Evolutionary conservation across 2,329 filamentous ascomycete genomes (phyloP), one percentile per base, ranked within the genome.

Genomic region (Neopestalotiopsis clavispora): DNA sequence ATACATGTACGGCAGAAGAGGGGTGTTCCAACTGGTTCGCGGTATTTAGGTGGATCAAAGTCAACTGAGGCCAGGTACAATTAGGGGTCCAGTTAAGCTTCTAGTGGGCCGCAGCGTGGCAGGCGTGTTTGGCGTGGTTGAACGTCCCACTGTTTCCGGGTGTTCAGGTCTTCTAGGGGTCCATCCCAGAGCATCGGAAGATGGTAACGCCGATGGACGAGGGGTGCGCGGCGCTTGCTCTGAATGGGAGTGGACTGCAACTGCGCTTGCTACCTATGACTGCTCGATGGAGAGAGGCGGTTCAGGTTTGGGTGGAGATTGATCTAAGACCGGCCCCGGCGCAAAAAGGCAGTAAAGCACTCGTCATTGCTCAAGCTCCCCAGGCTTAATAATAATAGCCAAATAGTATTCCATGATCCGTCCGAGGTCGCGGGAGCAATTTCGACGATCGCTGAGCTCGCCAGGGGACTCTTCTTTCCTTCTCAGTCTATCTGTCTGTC

Each of bases 311-410:
- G 45, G 45, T 52, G 45, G 45, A 52, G 32, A 34, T 63, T 34
- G 23, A 28, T 40, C 23, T 65, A 17, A 20, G 14, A 30, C 23
- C 52, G 20, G 49, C 34, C 20, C 64, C 64, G 64, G 64, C 64
- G 64, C 64, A 57, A 58, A 58, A 66, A 61, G 40, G 58, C 56
- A 60, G 59, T 52, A 52, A 52, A 52, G 45, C 45, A 52, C 45
- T 52, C 59, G 59, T 62, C 59, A 62, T 62, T 58, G 68, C 67
- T 66, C 68, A 61, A 68, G 68, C 68, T 69, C 57, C 40, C 34
- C 17, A 40, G 23, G 45, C 56, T 58, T 69, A 56, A 45, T 62
- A 62, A 62, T 62, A 62, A 62, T 34, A 40, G 14, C 40, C 28
- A 34, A 42, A 62, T 62, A 62, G 34, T 59, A 40, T 30, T 57